Evolutionary conservation across 257 asterid genomes (phyloP).

Genomic region (Capsicum chinense): DNA sequence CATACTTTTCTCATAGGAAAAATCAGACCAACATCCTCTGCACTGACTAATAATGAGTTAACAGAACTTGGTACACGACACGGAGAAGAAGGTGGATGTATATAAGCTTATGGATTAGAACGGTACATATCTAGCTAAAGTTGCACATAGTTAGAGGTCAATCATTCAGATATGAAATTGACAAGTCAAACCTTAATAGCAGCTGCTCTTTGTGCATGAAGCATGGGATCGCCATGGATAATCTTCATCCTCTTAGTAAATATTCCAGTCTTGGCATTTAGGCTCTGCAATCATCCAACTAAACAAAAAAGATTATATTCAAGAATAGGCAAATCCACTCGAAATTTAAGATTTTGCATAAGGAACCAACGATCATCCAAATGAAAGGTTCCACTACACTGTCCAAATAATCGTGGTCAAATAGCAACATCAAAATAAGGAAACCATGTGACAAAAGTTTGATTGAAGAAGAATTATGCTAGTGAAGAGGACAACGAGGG

Average conservation of each 20-base stretch:
- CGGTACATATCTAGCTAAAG: not conserved
- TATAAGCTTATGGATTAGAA: constrained; percentile 11
- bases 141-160: not conserved
- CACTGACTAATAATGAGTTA: not conserved
- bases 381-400: not conserved
- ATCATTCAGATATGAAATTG: not conserved
- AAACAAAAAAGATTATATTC: constrained; percentile 65
- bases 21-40: not conserved
- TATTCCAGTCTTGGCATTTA: constrained; percentile 88
- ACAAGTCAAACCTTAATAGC: constrained; percentile 76
- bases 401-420: not conserved
- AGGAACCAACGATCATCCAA: not conserved
- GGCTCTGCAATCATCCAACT: constrained; percentile 99
- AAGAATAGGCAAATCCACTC: constrained; percentile 36
- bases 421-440: not conserved
- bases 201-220: constrained; percentile 89
- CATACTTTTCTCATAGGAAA: not conserved
- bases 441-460: not conserved
- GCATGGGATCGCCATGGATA: constrained; percentile 81
- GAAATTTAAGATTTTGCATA: not conserved
- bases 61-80: not conserved
- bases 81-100: not conserved
- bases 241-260: constrained; percentile 92
- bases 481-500: not conserved
- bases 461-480: constrained; percentile 5